A percentile compares a stretch with the other conserved stretches of the same genome.
These are phyloP conservation scores for Fonsecaea erecta DNA, from an alignment of 2,329 filamentous ascomycete species.

Conservation along the genomic window DNA sequence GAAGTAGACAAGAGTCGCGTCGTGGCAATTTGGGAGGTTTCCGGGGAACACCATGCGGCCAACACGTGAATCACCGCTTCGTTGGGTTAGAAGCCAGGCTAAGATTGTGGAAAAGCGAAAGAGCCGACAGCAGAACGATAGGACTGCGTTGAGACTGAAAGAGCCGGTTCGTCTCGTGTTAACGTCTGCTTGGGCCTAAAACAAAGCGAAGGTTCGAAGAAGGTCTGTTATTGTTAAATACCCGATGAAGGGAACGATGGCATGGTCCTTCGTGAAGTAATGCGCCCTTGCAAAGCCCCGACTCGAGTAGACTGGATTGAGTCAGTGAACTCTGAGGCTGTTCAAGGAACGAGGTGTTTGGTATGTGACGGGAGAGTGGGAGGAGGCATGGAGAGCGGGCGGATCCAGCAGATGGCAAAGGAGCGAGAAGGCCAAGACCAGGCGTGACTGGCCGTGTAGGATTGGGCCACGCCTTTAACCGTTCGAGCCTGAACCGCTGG, in stretches of 20 bases:
- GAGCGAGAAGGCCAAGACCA: background rate
- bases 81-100: background rate
- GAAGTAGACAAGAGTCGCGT: conserved; percentile 15
- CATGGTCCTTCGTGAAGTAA: background rate
- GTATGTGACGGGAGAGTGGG: conserved; percentile 2
- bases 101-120: background rate
- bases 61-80: background rate
- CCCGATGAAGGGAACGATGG: background rate
- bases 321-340: background rate
- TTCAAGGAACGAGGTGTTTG: conserved; percentile 2
- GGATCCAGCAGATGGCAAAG: background rate
- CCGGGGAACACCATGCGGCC: background rate
- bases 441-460: background rate
- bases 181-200: background rate
- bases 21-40: background rate
- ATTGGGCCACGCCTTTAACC: background rate
- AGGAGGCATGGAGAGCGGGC: background rate
- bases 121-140: background rate
- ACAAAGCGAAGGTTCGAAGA: background rate
- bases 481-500: conserved; percentile 1
- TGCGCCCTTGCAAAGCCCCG: background rate
- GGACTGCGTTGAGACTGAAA: background rate
- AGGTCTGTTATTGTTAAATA: background rate
- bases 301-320: background rate
- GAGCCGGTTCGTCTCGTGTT: background rate